These are phyloP conservation scores for Tricholoma matsutake DNA, from an alignment of 768 basidiomycete species.

Conservation along the genomic window DNA sequence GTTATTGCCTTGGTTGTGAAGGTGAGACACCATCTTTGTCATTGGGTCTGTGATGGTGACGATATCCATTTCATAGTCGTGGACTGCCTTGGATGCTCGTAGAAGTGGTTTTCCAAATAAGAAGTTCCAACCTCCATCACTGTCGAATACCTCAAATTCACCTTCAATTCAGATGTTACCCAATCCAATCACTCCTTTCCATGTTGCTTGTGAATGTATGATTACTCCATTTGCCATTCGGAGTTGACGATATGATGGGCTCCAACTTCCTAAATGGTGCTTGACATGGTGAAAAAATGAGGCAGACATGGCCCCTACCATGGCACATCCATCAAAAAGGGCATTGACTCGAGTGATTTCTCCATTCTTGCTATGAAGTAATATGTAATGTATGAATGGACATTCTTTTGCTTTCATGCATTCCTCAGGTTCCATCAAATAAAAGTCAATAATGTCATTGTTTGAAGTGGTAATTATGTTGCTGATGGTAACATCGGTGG, in stretches of 20 bases:
- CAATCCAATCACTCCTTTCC: constrained; percentile 16
- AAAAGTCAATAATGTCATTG: neutral
- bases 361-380: too few species aligned
- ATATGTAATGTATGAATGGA: too few species aligned
- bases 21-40: neutral
- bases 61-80: constrained; percentile 17
- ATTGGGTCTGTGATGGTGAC: constrained; percentile 7
- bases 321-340: too few species aligned
- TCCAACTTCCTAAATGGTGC: constrained; percentile 7
- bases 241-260: constrained; percentile 16
- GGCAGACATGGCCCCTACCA: too few species aligned
- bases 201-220: constrained; percentile 15
- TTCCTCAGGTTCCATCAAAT: too few species aligned
- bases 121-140: constrained; percentile 24
- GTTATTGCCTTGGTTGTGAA: neutral
- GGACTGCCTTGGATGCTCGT: constrained; percentile 12
- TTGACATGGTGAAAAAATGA: neutral
- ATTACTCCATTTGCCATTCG: constrained; percentile 31
- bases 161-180: neutral
- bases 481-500: neutral
- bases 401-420: too few species aligned
- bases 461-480: neutral
- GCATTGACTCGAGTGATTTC: too few species aligned
- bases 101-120: constrained; percentile 30
- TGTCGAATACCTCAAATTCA: constrained; percentile 22